Conservation (phyloP, 2,329 filamentous ascomycete genomes). For the Fusarium sp. region DNA sequence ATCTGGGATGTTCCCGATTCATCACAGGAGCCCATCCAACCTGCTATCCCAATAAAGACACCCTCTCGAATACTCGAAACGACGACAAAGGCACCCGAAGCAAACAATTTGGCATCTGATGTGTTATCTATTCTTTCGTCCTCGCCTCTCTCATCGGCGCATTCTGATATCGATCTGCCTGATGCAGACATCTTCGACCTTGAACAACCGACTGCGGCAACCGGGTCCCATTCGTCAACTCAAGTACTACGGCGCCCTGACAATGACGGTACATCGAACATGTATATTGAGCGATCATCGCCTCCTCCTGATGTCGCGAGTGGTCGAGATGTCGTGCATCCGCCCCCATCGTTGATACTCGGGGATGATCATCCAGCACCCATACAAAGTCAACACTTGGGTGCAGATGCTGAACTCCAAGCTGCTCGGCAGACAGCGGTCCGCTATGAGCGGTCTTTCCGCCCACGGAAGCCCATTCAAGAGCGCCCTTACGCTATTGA, state of each 20-base stretch:
- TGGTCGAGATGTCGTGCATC: background rate
- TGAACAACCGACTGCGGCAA: background rate
- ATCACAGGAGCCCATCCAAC: slow-evolving; percentile 43
- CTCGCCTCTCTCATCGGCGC: slow-evolving; percentile 51
- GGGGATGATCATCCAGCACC: background rate
- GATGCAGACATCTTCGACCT: slow-evolving; percentile 36
- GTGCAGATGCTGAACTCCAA: slow-evolving; percentile 34
- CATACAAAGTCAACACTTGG: slow-evolving; percentile 34
- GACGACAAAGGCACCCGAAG: slow-evolving; percentile 11
- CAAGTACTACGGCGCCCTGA: slow-evolving; percentile 2
- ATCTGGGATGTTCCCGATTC: slow-evolving; percentile 55
- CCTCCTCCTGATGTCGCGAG: slow-evolving; percentile 43
- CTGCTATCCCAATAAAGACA: slow-evolving; percentile 5
- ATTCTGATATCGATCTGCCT: slow-evolving; percentile 45
- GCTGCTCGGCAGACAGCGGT: slow-evolving; percentile 45
- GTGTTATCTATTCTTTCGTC: slow-evolving; percentile 39
- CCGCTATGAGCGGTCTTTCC: slow-evolving; percentile 61
- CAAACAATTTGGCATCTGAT: background rate
- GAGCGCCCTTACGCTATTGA: slow-evolving; percentile 69
- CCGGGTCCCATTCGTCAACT: slow-evolving; percentile 5
- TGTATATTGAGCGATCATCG: slow-evolving; percentile 53
- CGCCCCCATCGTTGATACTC: background rate
- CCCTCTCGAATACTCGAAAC: slow-evolving; percentile 11
- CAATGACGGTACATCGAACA: slow-evolving; percentile 52
- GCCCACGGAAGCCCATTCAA: slow-evolving; percentile 70